Evolutionary conservation across 2,329 filamentous ascomycete species (phyloP).

Genomic region (Venturia effusa): DNA sequence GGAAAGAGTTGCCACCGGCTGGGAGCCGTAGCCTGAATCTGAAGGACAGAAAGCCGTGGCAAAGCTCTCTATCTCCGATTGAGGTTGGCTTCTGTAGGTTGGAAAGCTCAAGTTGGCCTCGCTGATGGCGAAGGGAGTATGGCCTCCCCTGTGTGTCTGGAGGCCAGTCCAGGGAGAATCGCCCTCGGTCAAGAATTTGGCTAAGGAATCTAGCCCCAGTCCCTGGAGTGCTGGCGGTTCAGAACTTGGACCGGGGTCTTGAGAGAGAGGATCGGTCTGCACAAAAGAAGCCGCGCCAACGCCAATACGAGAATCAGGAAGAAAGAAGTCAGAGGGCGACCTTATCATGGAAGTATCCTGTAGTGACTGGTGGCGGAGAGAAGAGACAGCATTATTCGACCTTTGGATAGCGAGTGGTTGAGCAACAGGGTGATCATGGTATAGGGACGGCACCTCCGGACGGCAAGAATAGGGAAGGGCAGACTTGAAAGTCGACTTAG

Average conservation of each 20-base stretch:
- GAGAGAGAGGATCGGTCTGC: background rate
- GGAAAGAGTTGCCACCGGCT: conserved; percentile 18
- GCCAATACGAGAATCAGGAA: background rate
- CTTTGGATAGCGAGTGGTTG: background rate
- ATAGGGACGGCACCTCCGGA: background rate
- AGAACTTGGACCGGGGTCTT: background rate
- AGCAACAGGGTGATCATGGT: background rate
- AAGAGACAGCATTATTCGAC: background rate
- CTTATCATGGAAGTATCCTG: background rate
- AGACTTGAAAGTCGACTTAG: background rate
- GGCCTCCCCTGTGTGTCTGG: background rate
- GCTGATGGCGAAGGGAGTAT: background rate
- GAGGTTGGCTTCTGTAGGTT: background rate
- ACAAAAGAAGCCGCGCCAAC: background rate
- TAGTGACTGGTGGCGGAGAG: background rate
- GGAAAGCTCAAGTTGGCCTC: background rate
- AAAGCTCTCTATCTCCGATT: background rate
- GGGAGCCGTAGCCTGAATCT: conserved; percentile 25
- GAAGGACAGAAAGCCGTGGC: conserved; percentile 13
- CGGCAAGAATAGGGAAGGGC: background rate
- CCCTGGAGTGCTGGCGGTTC: background rate
- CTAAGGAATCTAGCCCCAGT: background rate
- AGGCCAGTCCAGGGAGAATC: conserved; percentile 5
- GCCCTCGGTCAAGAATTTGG: background rate
- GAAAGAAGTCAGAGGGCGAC: background rate